A percentile compares a stretch with the other conserved stretches of the same genome.
Conservation (phyloP, 2,329 filamentous ascomycete species). For the Curvularia verruculosa region DNA sequence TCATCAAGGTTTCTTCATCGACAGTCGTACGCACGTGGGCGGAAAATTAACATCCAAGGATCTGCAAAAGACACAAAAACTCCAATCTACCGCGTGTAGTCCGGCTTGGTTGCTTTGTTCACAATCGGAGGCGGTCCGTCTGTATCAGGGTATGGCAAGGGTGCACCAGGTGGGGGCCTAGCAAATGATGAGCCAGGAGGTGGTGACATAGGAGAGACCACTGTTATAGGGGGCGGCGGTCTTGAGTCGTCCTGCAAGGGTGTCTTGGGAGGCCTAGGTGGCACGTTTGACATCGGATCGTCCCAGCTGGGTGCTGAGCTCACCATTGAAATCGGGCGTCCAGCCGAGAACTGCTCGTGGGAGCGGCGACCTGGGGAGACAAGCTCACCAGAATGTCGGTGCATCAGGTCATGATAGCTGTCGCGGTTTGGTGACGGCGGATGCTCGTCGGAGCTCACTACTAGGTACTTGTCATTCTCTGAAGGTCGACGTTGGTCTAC, state of each 20-base stretch:
- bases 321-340: slow-evolving; percentile 30
- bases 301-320: slow-evolving; percentile 40
- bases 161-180: slow-evolving; percentile 42
- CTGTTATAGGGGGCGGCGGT: slow-evolving; percentile 21
- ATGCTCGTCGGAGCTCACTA: slow-evolving; percentile 64
- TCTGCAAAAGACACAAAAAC: slow-evolving; percentile 3
- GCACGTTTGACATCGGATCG: slow-evolving; percentile 32
- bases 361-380: slow-evolving; percentile 57
- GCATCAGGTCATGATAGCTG: slow-evolving; percentile 44
- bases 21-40: background rate
- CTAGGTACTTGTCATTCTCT: slow-evolving; percentile 59
- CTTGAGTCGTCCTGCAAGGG: slow-evolving; percentile 39
- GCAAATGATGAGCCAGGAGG: slow-evolving; percentile 32
- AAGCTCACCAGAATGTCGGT: slow-evolving; percentile 65
- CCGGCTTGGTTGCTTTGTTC: slow-evolving; percentile 85
- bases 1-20: background rate
- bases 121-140: slow-evolving; percentile 83
- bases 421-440: slow-evolving; percentile 49
- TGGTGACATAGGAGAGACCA: slow-evolving; percentile 36
- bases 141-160: slow-evolving; percentile 78
- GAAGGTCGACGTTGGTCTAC: slow-evolving; percentile 33
- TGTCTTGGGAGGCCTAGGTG: slow-evolving; percentile 51
- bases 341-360: slow-evolving; percentile 38
- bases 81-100: slow-evolving; percentile 53
- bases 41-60: background rate